A percentile compares a stretch with the other conserved stretches of the same genome.
These are phyloP conservation scores for Aspergillus sclerotioniger DNA, from an alignment of 495 filamentous ascomycete species.

Conservation along the genomic window DNA sequence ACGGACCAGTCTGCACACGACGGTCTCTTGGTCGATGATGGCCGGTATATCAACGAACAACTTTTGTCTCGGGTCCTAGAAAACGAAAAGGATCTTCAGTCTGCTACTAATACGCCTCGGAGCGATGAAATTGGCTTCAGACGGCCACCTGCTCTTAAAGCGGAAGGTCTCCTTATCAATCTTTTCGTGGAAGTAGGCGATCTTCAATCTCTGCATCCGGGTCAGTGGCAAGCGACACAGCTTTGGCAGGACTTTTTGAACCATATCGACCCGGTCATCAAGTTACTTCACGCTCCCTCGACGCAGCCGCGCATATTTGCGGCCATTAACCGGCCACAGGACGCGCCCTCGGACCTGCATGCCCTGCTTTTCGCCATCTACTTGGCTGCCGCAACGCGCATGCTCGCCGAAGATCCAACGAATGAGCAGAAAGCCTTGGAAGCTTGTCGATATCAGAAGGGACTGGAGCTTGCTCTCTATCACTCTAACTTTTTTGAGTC, in stretches of 20 bases:
- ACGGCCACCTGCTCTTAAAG: slow-evolving; percentile 13
- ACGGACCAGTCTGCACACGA: not conserved
- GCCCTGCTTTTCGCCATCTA: slow-evolving; percentile 47
- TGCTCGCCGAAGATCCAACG: slow-evolving; percentile 28
- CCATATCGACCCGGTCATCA: slow-evolving; percentile 41
- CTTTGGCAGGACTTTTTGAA: slow-evolving; percentile 33
- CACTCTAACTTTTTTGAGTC: slow-evolving; percentile 31
- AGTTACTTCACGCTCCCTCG: slow-evolving; percentile 45
- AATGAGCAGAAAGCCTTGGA: slow-evolving; percentile 26
- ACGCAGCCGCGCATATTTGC: slow-evolving; percentile 31
- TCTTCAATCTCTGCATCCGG: slow-evolving; percentile 20
- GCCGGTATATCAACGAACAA: slow-evolving; percentile 30
- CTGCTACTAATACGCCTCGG: slow-evolving; percentile 24
- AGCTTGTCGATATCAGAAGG: slow-evolving; percentile 32
- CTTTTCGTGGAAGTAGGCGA: slow-evolving; percentile 19
- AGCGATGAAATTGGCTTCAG: slow-evolving; percentile 7
- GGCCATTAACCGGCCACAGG: slow-evolving; percentile 36
- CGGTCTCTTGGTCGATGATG: slow-evolving; percentile 7
- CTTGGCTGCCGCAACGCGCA: slow-evolving; percentile 37
- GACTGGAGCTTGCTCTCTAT: slow-evolving; percentile 30
- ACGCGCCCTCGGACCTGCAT: slow-evolving; percentile 30
- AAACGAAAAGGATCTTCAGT: slow-evolving; percentile 27
- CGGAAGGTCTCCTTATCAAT: slow-evolving; percentile 24
- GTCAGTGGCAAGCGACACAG: slow-evolving; percentile 25
- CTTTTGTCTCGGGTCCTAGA: slow-evolving; percentile 29